Evolutionary conservation across 805 yeast genomes (phyloP).

Genomic region (Candida endomychidarum): DNA sequence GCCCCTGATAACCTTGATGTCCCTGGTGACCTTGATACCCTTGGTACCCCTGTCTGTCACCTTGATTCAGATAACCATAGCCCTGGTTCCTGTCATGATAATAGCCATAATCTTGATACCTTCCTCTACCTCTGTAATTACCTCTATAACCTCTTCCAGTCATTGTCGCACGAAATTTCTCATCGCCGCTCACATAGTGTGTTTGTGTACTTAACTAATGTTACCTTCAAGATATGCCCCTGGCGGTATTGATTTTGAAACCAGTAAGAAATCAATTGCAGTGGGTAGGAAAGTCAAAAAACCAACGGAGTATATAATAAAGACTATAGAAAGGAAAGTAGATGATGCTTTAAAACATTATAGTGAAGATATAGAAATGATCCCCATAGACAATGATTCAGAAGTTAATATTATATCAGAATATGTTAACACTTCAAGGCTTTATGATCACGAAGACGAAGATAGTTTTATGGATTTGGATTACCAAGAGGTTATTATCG

Average conservation of each 20-base stretch:
- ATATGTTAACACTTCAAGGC: conserved; percentile 22
- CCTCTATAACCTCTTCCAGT: conserved; percentile 12
- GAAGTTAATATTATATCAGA: conserved; percentile 47
- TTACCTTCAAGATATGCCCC: conserved; percentile 42
- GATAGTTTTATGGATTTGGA: conserved; percentile 18
- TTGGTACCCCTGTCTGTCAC: conserved; percentile 1
- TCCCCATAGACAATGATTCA: conserved; percentile 45
- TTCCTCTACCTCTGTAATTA: conserved; percentile 10
- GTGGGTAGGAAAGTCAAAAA: conserved; percentile 19
- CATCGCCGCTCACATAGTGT: background rate
- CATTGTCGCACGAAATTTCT: background rate
- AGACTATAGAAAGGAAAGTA: conserved; percentile 26
- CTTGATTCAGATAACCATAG: background rate
- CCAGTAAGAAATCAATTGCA: conserved; percentile 26
- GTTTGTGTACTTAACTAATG: background rate
- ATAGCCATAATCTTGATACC: conserved; percentile 7
- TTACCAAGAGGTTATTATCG: conserved; percentile 18
- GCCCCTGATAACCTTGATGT: conserved; percentile 1
- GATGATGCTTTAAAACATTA: conserved; percentile 19
- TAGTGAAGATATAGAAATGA: conserved; percentile 48
- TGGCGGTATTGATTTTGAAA: conserved; percentile 28
- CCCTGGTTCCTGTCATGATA: background rate
- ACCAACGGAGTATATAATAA: conserved; percentile 24
- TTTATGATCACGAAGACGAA: conserved; percentile 10
- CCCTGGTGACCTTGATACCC: conserved; percentile 2